Conservation (phyloP, 768 basidiomycete genomes). For the Boletus subparvulus region DNA sequence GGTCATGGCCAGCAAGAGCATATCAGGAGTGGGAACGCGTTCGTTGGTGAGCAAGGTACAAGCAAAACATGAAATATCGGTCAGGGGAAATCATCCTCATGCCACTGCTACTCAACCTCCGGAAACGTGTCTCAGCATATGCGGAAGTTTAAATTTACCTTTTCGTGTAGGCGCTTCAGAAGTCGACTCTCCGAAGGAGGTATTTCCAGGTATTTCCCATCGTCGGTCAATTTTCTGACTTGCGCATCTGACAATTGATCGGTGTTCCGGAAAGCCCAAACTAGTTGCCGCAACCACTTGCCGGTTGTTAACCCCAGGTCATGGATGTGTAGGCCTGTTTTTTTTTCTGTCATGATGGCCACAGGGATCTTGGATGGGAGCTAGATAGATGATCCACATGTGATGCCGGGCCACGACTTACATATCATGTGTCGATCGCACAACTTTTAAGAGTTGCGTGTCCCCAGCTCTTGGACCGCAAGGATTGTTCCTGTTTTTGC, state of each 20-base stretch:
- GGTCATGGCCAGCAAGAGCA: neutral
- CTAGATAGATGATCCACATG: neutral
- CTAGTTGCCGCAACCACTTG: neutral
- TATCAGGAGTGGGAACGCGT: neutral
- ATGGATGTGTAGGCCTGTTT: neutral
- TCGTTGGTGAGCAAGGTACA: neutral
- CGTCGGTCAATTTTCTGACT: neutral
- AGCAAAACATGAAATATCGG: neutral
- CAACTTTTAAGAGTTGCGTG: slow-evolving; percentile 4
- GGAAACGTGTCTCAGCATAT: neutral
- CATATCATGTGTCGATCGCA: neutral
- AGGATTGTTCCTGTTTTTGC: neutral
- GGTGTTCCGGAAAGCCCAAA: neutral
- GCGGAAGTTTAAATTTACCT: neutral
- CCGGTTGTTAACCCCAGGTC: neutral
- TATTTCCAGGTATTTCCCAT: neutral
- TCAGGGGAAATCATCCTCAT: too few species aligned
- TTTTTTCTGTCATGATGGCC: neutral
- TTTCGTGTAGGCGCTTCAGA: neutral
- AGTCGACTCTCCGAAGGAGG: neutral
- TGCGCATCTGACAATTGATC: neutral
- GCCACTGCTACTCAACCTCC: too few species aligned
- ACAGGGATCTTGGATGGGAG: neutral
- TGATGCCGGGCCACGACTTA: neutral
- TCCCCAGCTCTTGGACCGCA: neutral